phyloP scores from a whole-genome alignment of 768 basidiomycete species.

The Rhizopogon vinicolor region DNA sequence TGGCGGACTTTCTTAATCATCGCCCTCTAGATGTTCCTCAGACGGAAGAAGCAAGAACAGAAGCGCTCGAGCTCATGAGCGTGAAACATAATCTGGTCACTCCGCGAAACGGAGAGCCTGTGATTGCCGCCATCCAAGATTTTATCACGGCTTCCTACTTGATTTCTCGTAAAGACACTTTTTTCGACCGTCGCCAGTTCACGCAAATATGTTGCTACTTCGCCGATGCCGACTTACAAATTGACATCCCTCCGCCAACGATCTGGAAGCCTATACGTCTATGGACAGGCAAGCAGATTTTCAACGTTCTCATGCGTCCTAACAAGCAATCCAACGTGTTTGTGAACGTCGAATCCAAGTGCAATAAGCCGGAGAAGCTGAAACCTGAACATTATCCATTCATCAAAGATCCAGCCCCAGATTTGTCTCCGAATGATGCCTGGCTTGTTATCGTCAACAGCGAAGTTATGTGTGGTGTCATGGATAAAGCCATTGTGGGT shows the following conservation, averaged over 20 bases:
- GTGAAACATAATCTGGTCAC: conserved; percentile 97
- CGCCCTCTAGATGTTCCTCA: conserved; percentile 82
- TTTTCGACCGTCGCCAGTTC: conserved; percentile 92
- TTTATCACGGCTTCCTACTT: conserved; percentile 99
- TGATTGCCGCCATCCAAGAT: conserved; percentile 99
- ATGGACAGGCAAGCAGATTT: conserved; percentile 99
- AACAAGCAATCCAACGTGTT: conserved; percentile 77
- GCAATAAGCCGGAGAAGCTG: conserved; percentile 83
- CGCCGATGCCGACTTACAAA: conserved; percentile 84
- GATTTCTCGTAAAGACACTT: conserved; percentile 86
- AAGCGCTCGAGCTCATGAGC: conserved; percentile 95
- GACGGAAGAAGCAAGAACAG: conserved; percentile 96
- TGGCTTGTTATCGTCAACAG: conserved; percentile 97
- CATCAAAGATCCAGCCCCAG: conserved; percentile 57
- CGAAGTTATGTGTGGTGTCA: conserved; percentile 98
- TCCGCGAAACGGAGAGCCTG: conserved; percentile 96
- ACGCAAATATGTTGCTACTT: conserved; percentile 96
- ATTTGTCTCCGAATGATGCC: conserved; percentile 95
- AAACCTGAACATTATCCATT: conserved; percentile 54
- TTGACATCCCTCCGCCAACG: conserved; percentile 93
- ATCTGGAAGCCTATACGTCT: conserved; percentile 90
- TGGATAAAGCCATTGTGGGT: conserved; percentile 98
- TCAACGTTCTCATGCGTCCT: conserved; percentile 94
- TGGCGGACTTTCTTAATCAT: neutral
- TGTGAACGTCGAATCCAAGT: conserved; percentile 96